Evolutionary conservation across 2,329 filamentous ascomycete genomes (phyloP).

Genomic region (Paecilomyces sp.): DNA sequence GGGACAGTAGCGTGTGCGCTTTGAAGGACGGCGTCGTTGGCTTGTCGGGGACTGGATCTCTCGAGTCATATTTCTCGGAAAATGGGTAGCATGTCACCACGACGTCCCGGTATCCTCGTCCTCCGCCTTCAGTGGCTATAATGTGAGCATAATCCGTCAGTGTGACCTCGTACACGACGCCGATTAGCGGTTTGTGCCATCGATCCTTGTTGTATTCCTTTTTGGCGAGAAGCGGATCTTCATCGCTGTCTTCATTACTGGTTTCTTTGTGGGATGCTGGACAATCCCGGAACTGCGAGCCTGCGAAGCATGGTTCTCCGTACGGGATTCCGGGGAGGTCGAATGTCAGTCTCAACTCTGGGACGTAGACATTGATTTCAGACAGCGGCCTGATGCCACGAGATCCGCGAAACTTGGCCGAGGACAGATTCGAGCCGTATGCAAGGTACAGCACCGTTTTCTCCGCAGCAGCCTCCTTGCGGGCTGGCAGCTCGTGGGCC

Average conservation of each 20-base stretch:
- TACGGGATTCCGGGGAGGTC: conserved; percentile 83
- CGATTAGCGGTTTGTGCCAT: conserved; percentile 79
- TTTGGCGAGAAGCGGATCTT: conserved; percentile 19
- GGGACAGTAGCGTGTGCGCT: conserved; percentile 77
- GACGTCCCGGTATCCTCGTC: conserved; percentile 76
- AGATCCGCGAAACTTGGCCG: conserved; percentile 68
- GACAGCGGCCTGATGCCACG: conserved; percentile 77
- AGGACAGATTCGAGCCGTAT: conserved; percentile 84
- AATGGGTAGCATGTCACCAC: conserved; percentile 70
- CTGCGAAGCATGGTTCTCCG: conserved; percentile 85
- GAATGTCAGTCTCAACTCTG: conserved; percentile 71
- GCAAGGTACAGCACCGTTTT: conserved; percentile 70
- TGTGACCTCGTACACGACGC: conserved; percentile 94
- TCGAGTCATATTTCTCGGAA: conserved; percentile 40
- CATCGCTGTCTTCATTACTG: conserved; percentile 18
- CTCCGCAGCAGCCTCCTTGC: conserved; percentile 7
- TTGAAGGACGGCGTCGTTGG: conserved; percentile 63
- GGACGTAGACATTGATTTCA: conserved; percentile 73
- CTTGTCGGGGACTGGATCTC: conserved; percentile 54
- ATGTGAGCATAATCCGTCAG: conserved; percentile 74
- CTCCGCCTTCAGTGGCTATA: conserved; percentile 84
- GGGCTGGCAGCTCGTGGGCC: not conserved
- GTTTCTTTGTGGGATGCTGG: conserved; percentile 6
- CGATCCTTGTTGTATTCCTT: conserved; percentile 45
- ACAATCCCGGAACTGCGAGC: conserved; percentile 56